Conservation (phyloP, 345 rosid species). For the Cardamine chenopodiifolia region DNA sequence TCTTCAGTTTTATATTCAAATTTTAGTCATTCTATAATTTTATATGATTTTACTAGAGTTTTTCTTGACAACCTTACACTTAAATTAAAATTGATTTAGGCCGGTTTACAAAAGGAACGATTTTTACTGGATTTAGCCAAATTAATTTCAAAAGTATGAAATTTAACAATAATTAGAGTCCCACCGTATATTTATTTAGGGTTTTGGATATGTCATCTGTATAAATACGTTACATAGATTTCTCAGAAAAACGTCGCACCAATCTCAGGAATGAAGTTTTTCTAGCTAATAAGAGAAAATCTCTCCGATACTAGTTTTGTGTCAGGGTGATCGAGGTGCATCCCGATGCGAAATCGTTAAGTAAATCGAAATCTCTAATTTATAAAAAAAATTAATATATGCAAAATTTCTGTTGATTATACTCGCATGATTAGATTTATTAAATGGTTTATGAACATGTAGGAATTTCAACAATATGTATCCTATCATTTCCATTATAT, state of each 20-base stretch:
- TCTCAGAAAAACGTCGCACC: not conserved
- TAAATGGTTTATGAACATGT: not conserved
- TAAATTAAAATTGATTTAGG: not conserved
- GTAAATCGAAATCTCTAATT: not conserved
- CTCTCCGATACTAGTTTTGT: not conserved
- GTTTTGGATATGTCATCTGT: not conserved
- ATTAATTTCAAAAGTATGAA: not conserved
- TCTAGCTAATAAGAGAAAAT: too few relatives aligned
- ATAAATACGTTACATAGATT: not conserved
- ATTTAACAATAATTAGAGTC: not conserved
- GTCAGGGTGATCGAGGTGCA: too few relatives aligned
- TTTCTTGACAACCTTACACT: not conserved
- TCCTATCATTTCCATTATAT: not conserved
- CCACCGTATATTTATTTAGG: not conserved
- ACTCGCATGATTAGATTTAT: not conserved
- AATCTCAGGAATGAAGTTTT: not conserved
- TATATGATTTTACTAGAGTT: not conserved
- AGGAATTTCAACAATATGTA: not conserved
- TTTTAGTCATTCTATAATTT: not conserved
- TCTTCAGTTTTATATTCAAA: not conserved
- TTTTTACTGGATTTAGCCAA: conserved; percentile 1
- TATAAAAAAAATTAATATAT: not conserved
- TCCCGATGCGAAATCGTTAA: not conserved
- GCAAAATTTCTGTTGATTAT: not conserved
- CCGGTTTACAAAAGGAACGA: not conserved